phyloP scores from a whole-genome alignment of 148 eudicot genomes.

The Spergularia marina region DNA sequence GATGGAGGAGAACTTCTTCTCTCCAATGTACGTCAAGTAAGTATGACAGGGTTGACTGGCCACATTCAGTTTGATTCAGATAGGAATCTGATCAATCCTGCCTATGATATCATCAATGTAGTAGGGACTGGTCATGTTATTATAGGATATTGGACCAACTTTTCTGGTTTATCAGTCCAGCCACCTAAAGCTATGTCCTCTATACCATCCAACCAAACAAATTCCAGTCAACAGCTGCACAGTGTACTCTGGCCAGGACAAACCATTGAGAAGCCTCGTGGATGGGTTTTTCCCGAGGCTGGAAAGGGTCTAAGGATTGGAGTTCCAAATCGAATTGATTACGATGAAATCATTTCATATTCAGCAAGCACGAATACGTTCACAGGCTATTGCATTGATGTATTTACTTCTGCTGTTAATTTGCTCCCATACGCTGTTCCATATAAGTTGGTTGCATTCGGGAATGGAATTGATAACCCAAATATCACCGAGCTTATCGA shows the following conservation, averaged over 20 bases:
- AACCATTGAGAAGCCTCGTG: constrained; percentile 56
- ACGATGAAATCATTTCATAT: constrained; percentile 44
- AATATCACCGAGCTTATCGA: constrained; percentile 46
- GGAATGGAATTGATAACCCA: constrained; percentile 58
- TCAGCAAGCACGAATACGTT: constrained; percentile 38
- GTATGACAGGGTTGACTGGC: constrained; percentile 63
- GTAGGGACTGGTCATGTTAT: constrained; percentile 51
- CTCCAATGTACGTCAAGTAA: constrained; percentile 35
- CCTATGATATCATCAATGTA: constrained; percentile 70
- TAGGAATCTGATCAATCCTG: constrained; percentile 41
- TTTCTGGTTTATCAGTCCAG: constrained; percentile 54
- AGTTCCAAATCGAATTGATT: constrained; percentile 65
- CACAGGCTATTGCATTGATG: constrained; percentile 71
- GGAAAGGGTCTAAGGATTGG: constrained; percentile 62
- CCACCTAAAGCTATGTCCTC: constrained; percentile 50
- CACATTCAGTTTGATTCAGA: constrained; percentile 39
- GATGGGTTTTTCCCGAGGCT: constrained; percentile 68
- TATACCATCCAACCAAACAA: constrained; percentile 34
- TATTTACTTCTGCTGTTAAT: constrained; percentile 62
- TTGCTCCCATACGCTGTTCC: constrained; percentile 74
- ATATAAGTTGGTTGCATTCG: constrained; percentile 51
- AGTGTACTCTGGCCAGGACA: constrained; percentile 72
- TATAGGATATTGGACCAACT: constrained; percentile 77
- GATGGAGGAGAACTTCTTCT: constrained; percentile 60
- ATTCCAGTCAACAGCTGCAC: constrained; percentile 32